Evolutionary conservation across 148 eudicot species (phyloP).

Genomic region (Agrostemma githago): DNA sequence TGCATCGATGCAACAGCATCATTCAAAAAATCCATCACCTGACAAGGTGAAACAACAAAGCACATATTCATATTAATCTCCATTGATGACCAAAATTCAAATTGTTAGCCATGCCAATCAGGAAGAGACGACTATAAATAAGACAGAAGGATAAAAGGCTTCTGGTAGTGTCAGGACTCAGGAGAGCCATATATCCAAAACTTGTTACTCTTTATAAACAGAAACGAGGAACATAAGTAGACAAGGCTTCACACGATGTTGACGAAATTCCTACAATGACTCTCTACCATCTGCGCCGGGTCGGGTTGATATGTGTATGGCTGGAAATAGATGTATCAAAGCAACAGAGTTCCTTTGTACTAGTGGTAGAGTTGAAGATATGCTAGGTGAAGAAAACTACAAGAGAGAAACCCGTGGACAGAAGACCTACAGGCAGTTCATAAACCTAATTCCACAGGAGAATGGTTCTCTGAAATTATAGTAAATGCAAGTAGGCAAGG

Average conservation of each 20-base stretch:
- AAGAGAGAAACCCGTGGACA: background rate
- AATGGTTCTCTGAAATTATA: background rate
- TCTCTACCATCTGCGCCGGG: too few relatives aligned
- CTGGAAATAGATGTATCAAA: too few relatives aligned
- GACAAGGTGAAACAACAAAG: slow-evolving; percentile 12
- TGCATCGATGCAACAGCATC: slow-evolving; percentile 81
- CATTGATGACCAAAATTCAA: background rate
- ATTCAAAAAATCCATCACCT: slow-evolving; percentile 96
- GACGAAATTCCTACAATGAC: background rate
- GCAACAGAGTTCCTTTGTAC: background rate
- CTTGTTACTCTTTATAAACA: background rate
- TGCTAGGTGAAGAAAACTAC: background rate
- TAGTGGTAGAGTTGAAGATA: background rate
- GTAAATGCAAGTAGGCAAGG: background rate
- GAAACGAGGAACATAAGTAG: background rate
- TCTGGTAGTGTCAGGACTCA: background rate
- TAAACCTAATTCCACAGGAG: background rate
- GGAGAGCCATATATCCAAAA: background rate
- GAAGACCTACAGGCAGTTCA: background rate
- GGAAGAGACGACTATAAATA: background rate
- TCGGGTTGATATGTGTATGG: too few relatives aligned
- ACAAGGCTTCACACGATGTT: background rate
- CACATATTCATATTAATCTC: background rate
- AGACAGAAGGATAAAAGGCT: background rate
- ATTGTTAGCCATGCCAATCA: background rate